Evolutionary conservation across 108 stramenopile species (phyloP).

Genomic region (Fragilaria radians): DNA sequence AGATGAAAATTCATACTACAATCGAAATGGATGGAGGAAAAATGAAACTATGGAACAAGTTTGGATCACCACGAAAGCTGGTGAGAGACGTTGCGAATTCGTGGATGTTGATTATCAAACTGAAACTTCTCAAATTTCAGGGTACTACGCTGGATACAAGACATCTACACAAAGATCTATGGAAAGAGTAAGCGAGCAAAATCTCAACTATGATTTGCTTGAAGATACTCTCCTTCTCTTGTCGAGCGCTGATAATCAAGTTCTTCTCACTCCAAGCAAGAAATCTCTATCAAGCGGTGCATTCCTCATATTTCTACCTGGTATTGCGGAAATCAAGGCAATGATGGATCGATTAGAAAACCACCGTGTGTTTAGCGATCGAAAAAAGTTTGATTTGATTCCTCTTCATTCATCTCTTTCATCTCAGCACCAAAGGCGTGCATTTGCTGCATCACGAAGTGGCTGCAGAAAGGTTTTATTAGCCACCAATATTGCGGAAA

Average conservation of each 20-base stretch:
- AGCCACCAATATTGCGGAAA: slow-evolving; percentile 92
- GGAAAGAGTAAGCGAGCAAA: slow-evolving; percentile 65
- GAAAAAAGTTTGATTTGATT: slow-evolving; percentile 40
- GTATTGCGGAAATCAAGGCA: slow-evolving; percentile 86
- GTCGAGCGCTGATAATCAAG: slow-evolving; percentile 13
- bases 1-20: slow-evolving; percentile 72
- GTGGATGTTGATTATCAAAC: slow-evolving; percentile 29
- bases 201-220: slow-evolving; percentile 69
- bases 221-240: slow-evolving; percentile 59
- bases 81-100: slow-evolving; percentile 55
- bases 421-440: slow-evolving; percentile 60
- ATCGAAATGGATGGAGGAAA: slow-evolving; percentile 18
- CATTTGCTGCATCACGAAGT: slow-evolving; percentile 34
- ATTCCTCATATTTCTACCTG: slow-evolving; percentile 89
- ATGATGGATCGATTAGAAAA: slow-evolving; percentile 58
- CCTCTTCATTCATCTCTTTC: slow-evolving; percentile 73
- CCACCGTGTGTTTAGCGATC: slow-evolving; percentile 38
- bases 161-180: slow-evolving; percentile 60
- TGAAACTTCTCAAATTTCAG: slow-evolving; percentile 30
- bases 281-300: slow-evolving; percentile 40
- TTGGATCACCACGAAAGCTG: slow-evolving; percentile 51
- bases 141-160: slow-evolving; percentile 47
- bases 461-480: slow-evolving; percentile 79
- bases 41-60: slow-evolving; percentile 30
- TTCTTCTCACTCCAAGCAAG: slow-evolving; percentile 35